These are phyloP conservation scores for Magnolia sinica DNA, from an alignment of 164 flowering plant genomes.

Conservation along the genomic window DNA sequence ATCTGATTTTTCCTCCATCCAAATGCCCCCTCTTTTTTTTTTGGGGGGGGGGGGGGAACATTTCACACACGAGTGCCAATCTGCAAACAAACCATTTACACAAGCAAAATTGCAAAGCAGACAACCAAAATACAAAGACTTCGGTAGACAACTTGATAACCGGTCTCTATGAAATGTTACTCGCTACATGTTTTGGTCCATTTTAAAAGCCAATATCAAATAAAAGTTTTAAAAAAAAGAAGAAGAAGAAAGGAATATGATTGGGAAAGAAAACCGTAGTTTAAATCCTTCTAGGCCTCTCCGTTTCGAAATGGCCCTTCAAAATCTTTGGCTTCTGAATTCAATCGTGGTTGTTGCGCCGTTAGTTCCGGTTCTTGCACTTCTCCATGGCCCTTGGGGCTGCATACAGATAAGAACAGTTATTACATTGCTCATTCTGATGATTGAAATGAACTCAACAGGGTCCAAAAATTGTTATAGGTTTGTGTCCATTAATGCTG, in stretches of 20 bases:
- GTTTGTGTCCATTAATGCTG: neutral
- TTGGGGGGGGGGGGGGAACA: too few species aligned
- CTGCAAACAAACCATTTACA: too few species aligned
- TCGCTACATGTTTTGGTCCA: neutral
- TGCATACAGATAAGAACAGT: constrained; percentile 18
- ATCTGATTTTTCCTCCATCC: too few species aligned
- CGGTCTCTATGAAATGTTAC: too few species aligned
- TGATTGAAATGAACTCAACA: neutral
- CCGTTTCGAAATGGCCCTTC: neutral
- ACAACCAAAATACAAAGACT: too few species aligned
- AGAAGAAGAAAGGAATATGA: neutral
- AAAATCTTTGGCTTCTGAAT: neutral
- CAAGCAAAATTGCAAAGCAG: too few species aligned
- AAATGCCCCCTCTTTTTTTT: too few species aligned
- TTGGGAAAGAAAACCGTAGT: neutral
- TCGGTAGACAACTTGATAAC: too few species aligned
- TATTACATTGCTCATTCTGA: neutral
- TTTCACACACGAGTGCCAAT: too few species aligned
- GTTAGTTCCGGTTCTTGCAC: constrained; percentile 53
- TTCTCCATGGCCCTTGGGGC: constrained; percentile 88
- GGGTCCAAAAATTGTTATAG: neutral
- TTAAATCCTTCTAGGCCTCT: neutral
- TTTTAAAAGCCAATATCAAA: neutral
- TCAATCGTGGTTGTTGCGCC: neutral
- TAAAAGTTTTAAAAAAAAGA: neutral